These are phyloP conservation scores for Pseudocercospora eumusae DNA, from an alignment of 2,329 filamentous ascomycete genomes.

Conservation along the genomic window DNA sequence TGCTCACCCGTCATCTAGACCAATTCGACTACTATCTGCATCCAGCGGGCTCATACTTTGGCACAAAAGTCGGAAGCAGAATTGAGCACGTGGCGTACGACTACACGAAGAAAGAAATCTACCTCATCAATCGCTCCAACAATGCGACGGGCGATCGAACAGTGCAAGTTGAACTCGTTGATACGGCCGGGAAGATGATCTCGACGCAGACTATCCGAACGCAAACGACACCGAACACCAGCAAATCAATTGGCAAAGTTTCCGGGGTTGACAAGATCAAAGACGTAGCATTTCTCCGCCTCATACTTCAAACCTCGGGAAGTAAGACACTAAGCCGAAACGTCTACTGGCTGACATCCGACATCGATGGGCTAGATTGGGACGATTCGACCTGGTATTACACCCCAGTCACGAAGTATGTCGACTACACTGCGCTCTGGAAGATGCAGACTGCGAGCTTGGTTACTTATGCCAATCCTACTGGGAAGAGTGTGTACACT, in stretches of 20 bases:
- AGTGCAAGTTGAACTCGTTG: slow-evolving; percentile 10
- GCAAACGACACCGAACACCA: slow-evolving; percentile 12
- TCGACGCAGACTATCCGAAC: neutral
- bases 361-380: slow-evolving; percentile 14
- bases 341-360: slow-evolving; percentile 16
- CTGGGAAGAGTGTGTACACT: neutral
- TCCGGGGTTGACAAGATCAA: slow-evolving; percentile 16
- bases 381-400: slow-evolving; percentile 18
- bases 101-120: slow-evolving; percentile 7
- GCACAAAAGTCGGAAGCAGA: slow-evolving; percentile 17
- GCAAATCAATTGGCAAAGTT: slow-evolving; percentile 8
- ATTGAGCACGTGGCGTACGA: slow-evolving; percentile 18
- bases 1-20: neutral
- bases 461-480: neutral
- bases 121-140: slow-evolving; percentile 16
- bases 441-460: slow-evolving; percentile 10
- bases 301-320: neutral
- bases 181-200: slow-evolving; percentile 3
- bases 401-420: slow-evolving; percentile 14
- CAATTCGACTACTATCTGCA: slow-evolving; percentile 22
- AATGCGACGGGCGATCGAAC: slow-evolving; percentile 4
- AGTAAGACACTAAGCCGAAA: slow-evolving; percentile 15
- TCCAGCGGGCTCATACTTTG: slow-evolving; percentile 20
- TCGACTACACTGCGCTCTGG: slow-evolving; percentile 4
- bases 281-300: slow-evolving; percentile 18